Evolutionary conservation across 768 basidiomycete species (phyloP).

Genomic region (Russula olivacea): DNA sequence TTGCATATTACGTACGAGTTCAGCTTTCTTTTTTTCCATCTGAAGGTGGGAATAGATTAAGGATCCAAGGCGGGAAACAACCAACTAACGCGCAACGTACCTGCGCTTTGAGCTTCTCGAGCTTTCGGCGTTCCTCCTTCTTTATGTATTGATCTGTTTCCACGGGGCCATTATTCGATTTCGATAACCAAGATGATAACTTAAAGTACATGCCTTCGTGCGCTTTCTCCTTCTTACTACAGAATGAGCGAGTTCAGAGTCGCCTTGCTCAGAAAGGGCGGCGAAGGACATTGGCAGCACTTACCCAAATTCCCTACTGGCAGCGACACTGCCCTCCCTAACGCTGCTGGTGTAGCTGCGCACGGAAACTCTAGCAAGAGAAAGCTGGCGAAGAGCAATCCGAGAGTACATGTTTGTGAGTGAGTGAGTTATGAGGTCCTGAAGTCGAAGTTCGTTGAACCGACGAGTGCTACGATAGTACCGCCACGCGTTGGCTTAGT

Average conservation of each 20-base stretch:
- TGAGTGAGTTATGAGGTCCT: slow-evolving; percentile 15
- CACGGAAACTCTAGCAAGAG: slow-evolving; percentile 33
- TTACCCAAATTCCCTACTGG: slow-evolving; percentile 59
- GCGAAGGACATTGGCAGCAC: slow-evolving; percentile 20
- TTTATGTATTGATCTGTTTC: slow-evolving; percentile 57
- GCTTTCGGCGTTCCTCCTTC: slow-evolving; percentile 49
- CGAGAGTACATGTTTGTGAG: slow-evolving; percentile 38
- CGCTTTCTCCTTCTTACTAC: slow-evolving; percentile 68
- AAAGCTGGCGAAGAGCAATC: slow-evolving; percentile 39
- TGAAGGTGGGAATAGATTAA: slow-evolving; percentile 6
- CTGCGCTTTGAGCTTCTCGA: slow-evolving; percentile 53
- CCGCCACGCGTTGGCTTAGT: neutral
- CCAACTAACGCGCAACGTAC: slow-evolving; percentile 33
- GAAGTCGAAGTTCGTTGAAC: neutral
- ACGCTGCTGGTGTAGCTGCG: slow-evolving; percentile 35
- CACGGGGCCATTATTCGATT: slow-evolving; percentile 7
- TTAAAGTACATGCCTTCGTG: slow-evolving; percentile 47
- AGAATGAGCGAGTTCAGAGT: neutral
- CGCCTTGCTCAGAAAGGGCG: slow-evolving; percentile 17
- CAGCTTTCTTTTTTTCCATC: slow-evolving; percentile 33
- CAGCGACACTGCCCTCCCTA: slow-evolving; percentile 54
- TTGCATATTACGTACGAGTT: slow-evolving; percentile 28
- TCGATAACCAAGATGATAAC: neutral
- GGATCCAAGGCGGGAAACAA: neutral
- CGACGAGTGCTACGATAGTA: neutral